Base-by-base conservation (phyloP, 257 asterid species). In the Mentha longifolia region DNA sequence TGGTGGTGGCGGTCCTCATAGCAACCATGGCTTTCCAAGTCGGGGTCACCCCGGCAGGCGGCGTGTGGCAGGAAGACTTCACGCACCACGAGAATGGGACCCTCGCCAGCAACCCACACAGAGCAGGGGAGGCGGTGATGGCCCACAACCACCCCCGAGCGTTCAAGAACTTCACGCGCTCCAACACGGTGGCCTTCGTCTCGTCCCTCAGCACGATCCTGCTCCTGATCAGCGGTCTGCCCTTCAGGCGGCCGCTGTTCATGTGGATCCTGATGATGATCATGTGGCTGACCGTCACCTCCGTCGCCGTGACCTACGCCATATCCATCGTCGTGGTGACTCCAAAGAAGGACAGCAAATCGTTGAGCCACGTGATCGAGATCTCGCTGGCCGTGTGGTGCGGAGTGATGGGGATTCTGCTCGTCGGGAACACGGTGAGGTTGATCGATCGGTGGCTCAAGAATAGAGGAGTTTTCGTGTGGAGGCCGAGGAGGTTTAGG, bases 201-300 rank as follows among this genome's bases (percentile, higher is more conserved):
- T 71, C 90, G 9, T 83, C 92, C 16, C 87, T 86, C 5, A 86
- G 84, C 28, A 82, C 81, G 5, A 88, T 88, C 9, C 35, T 88
- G 72, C 81, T 86, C 9, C 81, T 88, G 17, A 83, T 88, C 19
- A 81, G 87, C 17, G 95, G 88, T 7, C 61, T 85, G 64, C 92
- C 95, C 4, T 82, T 88, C 28, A 68, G 30, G 42, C 77, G 76
- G 7, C 64, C 35, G 67, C 13, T 80, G 0, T 79, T 82, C 58
- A 52, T 82, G 80, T 85, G 88, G 92, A 57, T 70, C 20, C 50
- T 88, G 76, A 88, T 84, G 88, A 76, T 84, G 37, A 68, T 79
- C n/a, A 86, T 88, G 92, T 84, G 92, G 92, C 13, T 74, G 17
- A 76, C 88, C 3, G 30, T 88, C 10, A 76, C 85, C 0, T 55